Base-by-base conservation (phyloP, 2,329 filamentous ascomycete genomes). In the Curvularia verruculosa region DNA sequence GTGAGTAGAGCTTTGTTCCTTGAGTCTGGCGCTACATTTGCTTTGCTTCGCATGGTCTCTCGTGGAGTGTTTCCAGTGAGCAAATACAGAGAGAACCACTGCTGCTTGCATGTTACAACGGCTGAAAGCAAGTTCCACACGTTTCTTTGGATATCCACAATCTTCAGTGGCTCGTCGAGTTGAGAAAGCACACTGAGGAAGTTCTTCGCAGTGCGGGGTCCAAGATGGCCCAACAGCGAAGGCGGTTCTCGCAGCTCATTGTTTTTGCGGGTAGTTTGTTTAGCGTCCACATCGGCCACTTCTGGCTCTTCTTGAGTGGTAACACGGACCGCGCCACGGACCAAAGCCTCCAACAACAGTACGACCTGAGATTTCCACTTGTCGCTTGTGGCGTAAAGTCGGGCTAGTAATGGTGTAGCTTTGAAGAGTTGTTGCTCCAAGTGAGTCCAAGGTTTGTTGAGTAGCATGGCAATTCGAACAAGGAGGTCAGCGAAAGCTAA, bases 81-180 rank as follows among this genome's bases (percentile, higher is more conserved):
- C 8, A 99, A 83, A 71, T 93, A 96, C 60, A 96, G 91, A 0
- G 94, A 91, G 80, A 99, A 91, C 91, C 94, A 98, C 71, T 96
- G 93, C 73, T 99, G 95, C 61, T 92, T 88, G 72, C 92, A 93
- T 64, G 90, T 89, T 58, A 99, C 85, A 45, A 98, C 89, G 3
- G 89, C 88, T 2, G 93, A 90, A 51, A 98, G 87, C 69, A 99
- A 88, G 54, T 85, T 86, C 95, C 94, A 99, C 19, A 92, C 89
- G 7, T 83, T 82, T 40, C 86, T 84, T 39, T 89, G 86, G 52
- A 92, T 85, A 5, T 81, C 75, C 2, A 84, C 78, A 64, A 92
- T 82, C 50, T 85, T 82, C 55, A 95, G 84, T 3, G 93, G 92
- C 64, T 86, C 87, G 64, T 94, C 91, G 24, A 97, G 82, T 58